Percentiles rank a stretch among this genome's conserved stretches.
phyloP scores from a whole-genome alignment of 2,329 filamentous ascomycete genomes.

The Canariomyces notabilis region DNA sequence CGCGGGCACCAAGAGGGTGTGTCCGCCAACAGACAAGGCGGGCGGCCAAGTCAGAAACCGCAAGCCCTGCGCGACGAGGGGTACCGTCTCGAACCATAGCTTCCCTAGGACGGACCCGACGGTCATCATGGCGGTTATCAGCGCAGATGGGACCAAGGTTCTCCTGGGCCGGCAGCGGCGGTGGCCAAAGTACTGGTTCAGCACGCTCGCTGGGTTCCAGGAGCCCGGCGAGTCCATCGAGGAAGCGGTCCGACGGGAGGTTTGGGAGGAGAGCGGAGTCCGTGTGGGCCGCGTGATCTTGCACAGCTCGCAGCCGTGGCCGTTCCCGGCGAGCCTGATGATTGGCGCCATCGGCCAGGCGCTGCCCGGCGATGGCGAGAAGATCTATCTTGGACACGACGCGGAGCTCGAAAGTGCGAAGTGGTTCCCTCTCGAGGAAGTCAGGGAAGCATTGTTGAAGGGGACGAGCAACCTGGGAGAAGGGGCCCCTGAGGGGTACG shows the following conservation, averaged over 20 bases:
- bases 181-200: conserved; percentile 83
- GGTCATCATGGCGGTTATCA: conserved; percentile 91
- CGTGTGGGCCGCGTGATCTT: conserved; percentile 71
- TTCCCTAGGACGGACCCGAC: conserved; percentile 93
- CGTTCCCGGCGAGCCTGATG: conserved; percentile 80
- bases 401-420: conserved; percentile 84
- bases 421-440: conserved; percentile 82
- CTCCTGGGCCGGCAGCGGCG: conserved; percentile 81
- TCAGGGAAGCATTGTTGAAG: conserved; percentile 64
- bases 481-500: conserved; percentile 59
- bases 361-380: conserved; percentile 67
- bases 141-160: conserved; percentile 67
- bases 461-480: conserved; percentile 66
- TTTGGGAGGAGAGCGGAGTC: conserved; percentile 82
- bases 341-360: conserved; percentile 86
- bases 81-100: conserved; percentile 80
- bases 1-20: conserved; percentile 74
- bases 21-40: conserved; percentile 64
- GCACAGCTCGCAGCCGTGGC: conserved; percentile 83
- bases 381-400: conserved; percentile 78
- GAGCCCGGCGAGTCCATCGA: conserved; percentile 83
- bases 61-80: conserved; percentile 71
- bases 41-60: conserved; percentile 47
- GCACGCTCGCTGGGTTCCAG: conserved; percentile 80
- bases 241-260: conserved; percentile 76